Percentiles rank a stretch among this genome's conserved stretches.
phyloP scores from a whole-genome alignment of 2,329 filamentous ascomycete species.

The Botryotinia narcissicola region DNA sequence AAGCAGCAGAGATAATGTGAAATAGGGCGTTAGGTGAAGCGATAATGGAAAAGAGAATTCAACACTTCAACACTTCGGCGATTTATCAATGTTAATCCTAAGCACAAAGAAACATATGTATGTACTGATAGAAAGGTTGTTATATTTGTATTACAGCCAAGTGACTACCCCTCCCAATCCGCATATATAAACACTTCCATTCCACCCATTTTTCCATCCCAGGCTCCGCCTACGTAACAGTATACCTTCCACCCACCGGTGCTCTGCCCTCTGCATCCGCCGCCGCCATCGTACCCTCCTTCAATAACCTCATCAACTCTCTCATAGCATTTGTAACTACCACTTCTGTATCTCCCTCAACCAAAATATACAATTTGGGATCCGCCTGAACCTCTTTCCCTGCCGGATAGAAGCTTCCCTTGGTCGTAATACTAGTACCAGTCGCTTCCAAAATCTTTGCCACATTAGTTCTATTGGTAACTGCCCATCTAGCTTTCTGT shows the following conservation, averaged over 20 bases:
- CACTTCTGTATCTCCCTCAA: constrained; percentile 94
- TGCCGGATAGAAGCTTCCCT: constrained; percentile 82
- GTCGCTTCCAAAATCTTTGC: constrained; percentile 96
- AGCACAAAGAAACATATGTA: background rate
- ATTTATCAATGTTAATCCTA: background rate
- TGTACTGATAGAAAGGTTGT: background rate
- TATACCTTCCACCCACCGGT: constrained; percentile 79
- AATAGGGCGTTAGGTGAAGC: background rate
- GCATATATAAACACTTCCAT: background rate
- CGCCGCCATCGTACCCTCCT: constrained; percentile 86
- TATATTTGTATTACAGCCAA: background rate
- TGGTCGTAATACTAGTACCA: constrained; percentile 94
- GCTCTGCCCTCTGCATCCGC: constrained; percentile 81
- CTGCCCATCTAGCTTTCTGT: constrained; percentile 96
- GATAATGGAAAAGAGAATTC: background rate
- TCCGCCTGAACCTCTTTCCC: constrained; percentile 78
- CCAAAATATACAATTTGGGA: constrained; percentile 96
- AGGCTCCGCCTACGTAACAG: constrained; percentile 60
- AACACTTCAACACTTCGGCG: background rate
- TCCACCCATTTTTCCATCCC: constrained; percentile 22
- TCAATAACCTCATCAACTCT: constrained; percentile 82
- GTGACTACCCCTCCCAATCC: background rate
- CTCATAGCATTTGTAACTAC: constrained; percentile 87
- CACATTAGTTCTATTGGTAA: constrained; percentile 97
- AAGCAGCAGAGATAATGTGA: background rate